Percentiles rank a stretch among this genome's conserved stretches.
phyloP scores from a whole-genome alignment of 2,329 filamentous ascomycete species.

The Monosporascus cannonballus region DNA sequence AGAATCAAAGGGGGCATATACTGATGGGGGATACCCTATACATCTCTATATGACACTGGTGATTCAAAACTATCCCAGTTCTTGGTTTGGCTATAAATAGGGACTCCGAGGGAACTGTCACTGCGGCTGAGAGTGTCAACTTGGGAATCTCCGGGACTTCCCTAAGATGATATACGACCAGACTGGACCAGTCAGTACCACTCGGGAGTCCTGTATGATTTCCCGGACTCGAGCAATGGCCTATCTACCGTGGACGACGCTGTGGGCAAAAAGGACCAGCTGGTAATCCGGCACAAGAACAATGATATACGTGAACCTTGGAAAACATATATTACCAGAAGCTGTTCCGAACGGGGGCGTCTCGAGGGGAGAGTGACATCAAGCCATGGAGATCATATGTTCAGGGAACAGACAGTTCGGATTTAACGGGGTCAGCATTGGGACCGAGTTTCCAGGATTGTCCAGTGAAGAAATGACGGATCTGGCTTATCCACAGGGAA shows the following conservation, averaged over 20 bases:
- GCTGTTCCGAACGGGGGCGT: conserved; percentile 22
- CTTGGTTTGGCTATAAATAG: no score
- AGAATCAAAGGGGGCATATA: background rate
- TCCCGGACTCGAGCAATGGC: conserved; percentile 18
- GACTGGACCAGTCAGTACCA: conserved; percentile 26
- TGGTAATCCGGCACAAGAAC: conserved; percentile 26
- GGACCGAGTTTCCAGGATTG: conserved; percentile 17
- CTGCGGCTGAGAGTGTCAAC: no score
- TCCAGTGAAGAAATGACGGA: background rate
- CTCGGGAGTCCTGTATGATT: conserved; percentile 25
- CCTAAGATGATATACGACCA: conserved; percentile 24
- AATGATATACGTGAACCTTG: conserved; percentile 20
- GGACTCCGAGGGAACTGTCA: no score
- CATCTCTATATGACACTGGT: background rate
- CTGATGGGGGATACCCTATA: background rate
- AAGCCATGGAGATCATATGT: conserved; percentile 22
- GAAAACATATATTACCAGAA: conserved; percentile 11
- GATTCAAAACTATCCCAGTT: background rate
- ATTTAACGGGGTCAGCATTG: conserved; percentile 28
- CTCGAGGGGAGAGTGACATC: conserved; percentile 26
- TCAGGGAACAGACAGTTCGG: conserved; percentile 26
- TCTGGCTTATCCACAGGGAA: no score
- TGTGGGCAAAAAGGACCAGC: conserved; percentile 12
- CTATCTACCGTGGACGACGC: conserved; percentile 23
- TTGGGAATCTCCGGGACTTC: conserved; percentile 8